Conservation (phyloP, 2,329 filamentous ascomycete species). For the Aureobasidium vineae region DNA sequence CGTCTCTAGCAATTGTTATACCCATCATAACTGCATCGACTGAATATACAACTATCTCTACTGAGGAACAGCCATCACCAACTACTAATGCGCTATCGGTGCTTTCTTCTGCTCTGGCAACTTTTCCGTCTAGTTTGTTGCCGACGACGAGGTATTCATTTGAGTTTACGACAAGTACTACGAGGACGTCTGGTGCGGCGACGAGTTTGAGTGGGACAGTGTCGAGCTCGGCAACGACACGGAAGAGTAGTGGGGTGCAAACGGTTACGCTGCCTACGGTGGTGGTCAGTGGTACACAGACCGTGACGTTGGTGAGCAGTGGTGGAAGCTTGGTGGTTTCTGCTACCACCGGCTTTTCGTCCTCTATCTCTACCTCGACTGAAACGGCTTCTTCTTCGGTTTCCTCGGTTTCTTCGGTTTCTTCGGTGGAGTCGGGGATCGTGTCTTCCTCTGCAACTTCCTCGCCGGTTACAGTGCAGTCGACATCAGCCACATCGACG, state of each 20-base stretch:
- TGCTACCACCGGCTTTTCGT: too few species aligned
- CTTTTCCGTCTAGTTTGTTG: slow-evolving; percentile 18
- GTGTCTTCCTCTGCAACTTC: neutral
- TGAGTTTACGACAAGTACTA: neutral
- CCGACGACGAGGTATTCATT: neutral
- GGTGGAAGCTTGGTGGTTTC: neutral
- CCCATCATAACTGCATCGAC: slow-evolving; percentile 27
- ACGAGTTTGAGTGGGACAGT: neutral
- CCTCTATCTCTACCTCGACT: too few species aligned
- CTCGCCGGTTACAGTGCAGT: too few species aligned
- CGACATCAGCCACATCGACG: too few species aligned
- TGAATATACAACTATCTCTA: slow-evolving; percentile 26
- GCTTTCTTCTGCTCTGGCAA: slow-evolving; percentile 26
- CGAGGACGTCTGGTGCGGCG: neutral
- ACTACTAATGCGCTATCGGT: slow-evolving; percentile 29
- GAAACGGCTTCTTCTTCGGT: neutral
- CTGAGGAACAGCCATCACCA: neutral
- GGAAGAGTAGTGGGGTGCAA: neutral
- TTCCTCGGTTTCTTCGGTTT: neutral
- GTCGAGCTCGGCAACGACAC: too few species aligned
- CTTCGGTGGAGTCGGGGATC: neutral
- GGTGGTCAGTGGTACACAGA: neutral
- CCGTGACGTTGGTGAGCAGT: neutral
- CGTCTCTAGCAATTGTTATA: slow-evolving; percentile 28
- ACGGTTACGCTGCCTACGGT: slow-evolving; percentile 8